Evolutionary conservation across 2,329 filamentous ascomycete species (phyloP).

Genomic region (Ambrosiella cleistominuta): DNA sequence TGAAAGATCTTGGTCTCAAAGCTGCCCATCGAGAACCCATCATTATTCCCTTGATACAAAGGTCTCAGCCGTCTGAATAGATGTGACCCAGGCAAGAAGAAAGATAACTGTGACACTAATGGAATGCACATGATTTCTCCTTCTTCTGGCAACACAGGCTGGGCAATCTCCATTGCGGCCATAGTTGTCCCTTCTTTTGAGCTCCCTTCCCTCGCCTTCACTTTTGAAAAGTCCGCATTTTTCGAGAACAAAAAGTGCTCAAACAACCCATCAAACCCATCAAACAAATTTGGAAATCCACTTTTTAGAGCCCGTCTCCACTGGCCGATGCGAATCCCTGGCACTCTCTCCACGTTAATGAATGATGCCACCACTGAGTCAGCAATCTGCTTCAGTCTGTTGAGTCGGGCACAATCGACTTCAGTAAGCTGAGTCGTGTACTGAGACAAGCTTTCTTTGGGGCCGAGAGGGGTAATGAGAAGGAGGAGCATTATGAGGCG

Average conservation of each 20-base stretch:
- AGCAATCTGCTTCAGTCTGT: conserved; percentile 41
- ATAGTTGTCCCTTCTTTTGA: neutral
- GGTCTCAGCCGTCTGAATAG: conserved; percentile 49
- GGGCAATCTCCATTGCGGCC: conserved; percentile 15
- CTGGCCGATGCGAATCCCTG: conserved; percentile 42
- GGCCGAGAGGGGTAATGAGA: conserved; percentile 44
- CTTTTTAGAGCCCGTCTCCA: conserved; percentile 43
- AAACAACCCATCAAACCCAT: conserved; percentile 50
- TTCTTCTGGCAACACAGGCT: conserved; percentile 32
- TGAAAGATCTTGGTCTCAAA: conserved; percentile 62
- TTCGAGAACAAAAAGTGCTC: conserved; percentile 62
- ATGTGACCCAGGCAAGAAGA: conserved; percentile 47
- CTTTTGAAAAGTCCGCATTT: conserved; percentile 47
- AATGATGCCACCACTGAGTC: conserved; percentile 50
- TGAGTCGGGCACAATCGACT: conserved; percentile 23
- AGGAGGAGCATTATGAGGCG: conserved; percentile 54
- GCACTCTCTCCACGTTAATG: conserved; percentile 43
- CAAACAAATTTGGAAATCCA: conserved; percentile 48
- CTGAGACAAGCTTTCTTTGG: conserved; percentile 46
- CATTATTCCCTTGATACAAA: conserved; percentile 51
- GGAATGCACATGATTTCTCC: conserved; percentile 50
- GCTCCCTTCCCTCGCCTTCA: neutral
- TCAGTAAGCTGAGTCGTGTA: conserved; percentile 40
- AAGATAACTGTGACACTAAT: conserved; percentile 50
- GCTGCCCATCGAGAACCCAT: conserved; percentile 61